Evolutionary conservation across 768 basidiomycete species (phyloP).

Genomic region (Lanmaoa pseudosensibilis): DNA sequence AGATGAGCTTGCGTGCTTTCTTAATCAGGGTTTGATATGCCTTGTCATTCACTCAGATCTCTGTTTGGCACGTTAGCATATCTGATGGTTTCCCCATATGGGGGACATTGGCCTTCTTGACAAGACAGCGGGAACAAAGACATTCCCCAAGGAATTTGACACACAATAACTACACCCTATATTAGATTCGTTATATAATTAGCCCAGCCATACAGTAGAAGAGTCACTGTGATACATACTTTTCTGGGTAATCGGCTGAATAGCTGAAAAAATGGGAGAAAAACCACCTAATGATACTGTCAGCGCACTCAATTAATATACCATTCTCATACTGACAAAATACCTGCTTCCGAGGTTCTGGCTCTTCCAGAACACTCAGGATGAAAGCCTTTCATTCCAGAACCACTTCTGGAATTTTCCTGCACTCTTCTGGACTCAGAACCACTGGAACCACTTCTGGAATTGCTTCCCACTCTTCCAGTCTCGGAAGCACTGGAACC

Average conservation of each 20-base stretch:
- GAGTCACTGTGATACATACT: too few species aligned
- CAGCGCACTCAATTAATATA: background rate
- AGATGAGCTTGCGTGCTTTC: background rate
- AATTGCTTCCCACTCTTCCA: too few species aligned
- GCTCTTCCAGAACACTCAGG: too few species aligned
- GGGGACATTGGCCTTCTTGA: background rate
- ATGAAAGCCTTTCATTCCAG: too few species aligned
- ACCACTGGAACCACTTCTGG: too few species aligned
- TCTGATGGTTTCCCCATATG: background rate
- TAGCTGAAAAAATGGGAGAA: conserved; percentile 4
- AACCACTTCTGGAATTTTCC: too few species aligned
- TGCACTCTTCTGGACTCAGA: too few species aligned
- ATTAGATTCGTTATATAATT: background rate
- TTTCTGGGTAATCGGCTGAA: conserved; percentile 5
- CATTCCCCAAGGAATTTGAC: conserved; percentile 6
- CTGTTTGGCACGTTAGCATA: background rate
- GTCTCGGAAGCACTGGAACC: too few species aligned
- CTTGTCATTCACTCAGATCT: background rate
- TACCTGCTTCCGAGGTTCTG: too few species aligned
- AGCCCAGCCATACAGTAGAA: too few species aligned
- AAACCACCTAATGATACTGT: background rate
- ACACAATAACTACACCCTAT: background rate
- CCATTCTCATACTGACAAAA: background rate
- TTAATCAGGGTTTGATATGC: accelerated
- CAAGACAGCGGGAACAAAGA: background rate